These are phyloP conservation scores for Aspergillus olivimuriae DNA, from an alignment of 495 filamentous ascomycete genomes.

Conservation along the genomic window DNA sequence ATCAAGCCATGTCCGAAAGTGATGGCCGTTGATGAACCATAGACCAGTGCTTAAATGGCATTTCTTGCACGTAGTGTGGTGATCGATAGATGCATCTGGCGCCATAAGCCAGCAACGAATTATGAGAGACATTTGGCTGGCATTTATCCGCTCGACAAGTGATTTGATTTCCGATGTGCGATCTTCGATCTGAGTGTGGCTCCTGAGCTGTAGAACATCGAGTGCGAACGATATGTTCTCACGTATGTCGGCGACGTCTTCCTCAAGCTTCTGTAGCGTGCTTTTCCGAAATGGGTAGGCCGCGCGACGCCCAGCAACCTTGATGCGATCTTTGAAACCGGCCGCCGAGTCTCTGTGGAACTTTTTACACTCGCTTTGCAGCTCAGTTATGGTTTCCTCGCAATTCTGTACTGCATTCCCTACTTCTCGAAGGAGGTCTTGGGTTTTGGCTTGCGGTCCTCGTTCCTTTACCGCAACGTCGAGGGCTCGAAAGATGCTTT, in stretches of 20 bases:
- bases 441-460: constrained; percentile 12
- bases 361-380: constrained; percentile 21
- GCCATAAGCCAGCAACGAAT: constrained; percentile 26
- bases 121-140: constrained; percentile 16
- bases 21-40: constrained; percentile 26
- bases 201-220: constrained; percentile 19
- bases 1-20: constrained; percentile 25
- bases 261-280: constrained; percentile 27
- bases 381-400: constrained; percentile 21
- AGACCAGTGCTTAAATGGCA: constrained; percentile 18
- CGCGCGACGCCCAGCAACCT: constrained; percentile 11
- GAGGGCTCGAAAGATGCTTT: constrained; percentile 13
- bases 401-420: constrained; percentile 16
- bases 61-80: constrained; percentile 21
- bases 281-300: constrained; percentile 27
- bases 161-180: constrained; percentile 13
- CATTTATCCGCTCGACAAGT: neutral
- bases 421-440: constrained; percentile 18
- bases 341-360: constrained; percentile 8
- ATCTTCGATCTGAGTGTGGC: constrained; percentile 10
- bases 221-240: constrained; percentile 23
- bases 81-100: constrained; percentile 23
- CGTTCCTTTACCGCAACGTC: constrained; percentile 13
- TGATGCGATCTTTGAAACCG: constrained; percentile 9
- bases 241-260: constrained; percentile 23